phyloP scores from a whole-genome alignment of 2,329 filamentous ascomycete species.

The Apiospora sp. region DNA sequence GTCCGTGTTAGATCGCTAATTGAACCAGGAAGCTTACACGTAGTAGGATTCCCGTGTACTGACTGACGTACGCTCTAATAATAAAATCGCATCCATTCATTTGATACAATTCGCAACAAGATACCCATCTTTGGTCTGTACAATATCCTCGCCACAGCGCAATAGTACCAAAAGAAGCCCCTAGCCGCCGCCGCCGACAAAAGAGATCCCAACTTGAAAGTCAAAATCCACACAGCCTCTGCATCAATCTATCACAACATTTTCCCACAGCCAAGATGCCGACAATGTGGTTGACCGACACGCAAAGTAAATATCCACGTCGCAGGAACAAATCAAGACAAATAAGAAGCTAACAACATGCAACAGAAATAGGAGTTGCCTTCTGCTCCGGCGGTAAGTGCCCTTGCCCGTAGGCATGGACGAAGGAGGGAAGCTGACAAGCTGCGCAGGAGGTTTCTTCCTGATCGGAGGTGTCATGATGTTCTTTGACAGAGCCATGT shows the following conservation, averaged over 20 bases:
- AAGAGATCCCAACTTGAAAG: too few species aligned
- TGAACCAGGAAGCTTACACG: not conserved
- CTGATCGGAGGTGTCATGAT: conserved; percentile 92
- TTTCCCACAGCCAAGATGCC: conserved; percentile 61
- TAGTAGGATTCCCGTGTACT: not conserved
- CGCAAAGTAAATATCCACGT: conserved; percentile 76
- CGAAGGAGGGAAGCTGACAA: conserved; percentile 20
- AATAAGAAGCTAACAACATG: conserved; percentile 40
- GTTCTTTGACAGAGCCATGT: conserved; percentile 98
- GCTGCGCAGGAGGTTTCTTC: conserved; percentile 84
- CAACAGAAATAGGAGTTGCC: conserved; percentile 91
- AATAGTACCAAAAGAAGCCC: not conserved
- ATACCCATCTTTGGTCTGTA: not conserved
- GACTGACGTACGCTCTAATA: not conserved
- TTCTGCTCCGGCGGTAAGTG: conserved; percentile 96
- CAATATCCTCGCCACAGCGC: not conserved
- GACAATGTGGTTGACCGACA: conserved; percentile 95
- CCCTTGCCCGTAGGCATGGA: conserved; percentile 5
- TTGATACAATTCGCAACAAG: not conserved
- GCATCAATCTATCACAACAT: not conserved
- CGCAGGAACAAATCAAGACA: not conserved
- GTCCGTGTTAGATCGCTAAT: conserved; percentile 9
- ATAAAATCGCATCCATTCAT: conserved; percentile 10
- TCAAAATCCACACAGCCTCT: not conserved
- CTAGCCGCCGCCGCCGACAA: not conserved